Evolutionary conservation across 345 rosid genomes (phyloP).

Genomic region (Moricandia moricandioides): DNA sequence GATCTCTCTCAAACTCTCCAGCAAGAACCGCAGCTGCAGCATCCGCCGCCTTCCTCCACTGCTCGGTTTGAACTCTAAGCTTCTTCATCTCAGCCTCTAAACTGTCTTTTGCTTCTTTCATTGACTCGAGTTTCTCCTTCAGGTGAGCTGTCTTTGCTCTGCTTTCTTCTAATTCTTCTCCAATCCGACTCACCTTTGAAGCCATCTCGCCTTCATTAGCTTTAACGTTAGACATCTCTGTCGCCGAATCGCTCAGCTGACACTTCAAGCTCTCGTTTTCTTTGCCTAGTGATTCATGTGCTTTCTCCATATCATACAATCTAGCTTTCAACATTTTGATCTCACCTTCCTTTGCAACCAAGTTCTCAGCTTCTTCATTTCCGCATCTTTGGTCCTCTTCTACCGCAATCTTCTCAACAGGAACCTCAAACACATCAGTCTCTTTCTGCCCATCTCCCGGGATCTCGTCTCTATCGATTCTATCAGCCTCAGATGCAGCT

Average conservation of each 20-base stretch:
- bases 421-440: constrained; percentile 75
- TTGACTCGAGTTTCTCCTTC: constrained; percentile 53
- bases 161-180: constrained; percentile 62
- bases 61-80: constrained; percentile 85
- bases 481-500: constrained; percentile 28
- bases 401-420: constrained; percentile 46
- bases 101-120: constrained; percentile 54
- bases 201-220: constrained; percentile 53
- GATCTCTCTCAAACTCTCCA: constrained; percentile 59
- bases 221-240: constrained; percentile 37
- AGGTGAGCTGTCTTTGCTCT: constrained; percentile 44
- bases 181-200: constrained; percentile 44
- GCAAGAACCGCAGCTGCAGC: constrained; percentile 93
- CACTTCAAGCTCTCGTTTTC: constrained; percentile 60
- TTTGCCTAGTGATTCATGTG: constrained; percentile 40
- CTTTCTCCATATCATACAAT: constrained; percentile 60
- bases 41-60: constrained; percentile 96
- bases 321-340: constrained; percentile 50
- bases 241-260: constrained; percentile 48
- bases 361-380: constrained; percentile 25
- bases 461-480: constrained; percentile 40
- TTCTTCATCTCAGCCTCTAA: constrained; percentile 81
- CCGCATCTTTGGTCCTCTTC: constrained; percentile 10
- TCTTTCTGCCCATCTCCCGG: constrained; percentile 47
- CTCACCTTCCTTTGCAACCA: constrained; percentile 54